Evolutionary conservation across 1,139 yeast species (phyloP), one percentile per base, ranked within the genome.

Genomic region (Protomyces inundatus): DNA sequence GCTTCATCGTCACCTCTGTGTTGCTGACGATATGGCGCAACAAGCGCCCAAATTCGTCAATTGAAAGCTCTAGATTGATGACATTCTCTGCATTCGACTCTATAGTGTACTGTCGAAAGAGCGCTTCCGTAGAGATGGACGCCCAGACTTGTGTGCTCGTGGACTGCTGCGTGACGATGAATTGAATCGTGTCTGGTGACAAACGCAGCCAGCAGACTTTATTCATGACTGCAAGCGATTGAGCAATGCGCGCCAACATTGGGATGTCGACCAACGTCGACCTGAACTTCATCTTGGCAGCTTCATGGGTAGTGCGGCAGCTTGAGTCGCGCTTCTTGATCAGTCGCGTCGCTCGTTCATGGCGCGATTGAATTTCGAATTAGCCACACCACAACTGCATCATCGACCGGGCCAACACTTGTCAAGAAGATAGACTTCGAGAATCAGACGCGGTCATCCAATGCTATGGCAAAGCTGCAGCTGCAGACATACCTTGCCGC

Each of bases 161-260:
- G 12, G 59, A 39, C 16, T 57, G 65, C 16, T 67, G 67, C 12
- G 52, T 52, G 16, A 66, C 53, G 30, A 66, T 55, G 51, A 66
- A 66, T 40, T 66, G 63, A n/a, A 64, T 56, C 14, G 58, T 30
- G 14, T 57, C 64, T 16, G 66, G 66, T 30, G 65, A 54, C 14
- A 65, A 54, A 4, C 62, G 52, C 9, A 66, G 32, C 67, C 66
- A 61, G 37, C 61, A 55, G 40, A 62, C 53, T 32, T 52, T 61
- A 34, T 62, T 54, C 32, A 65, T 40, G 12, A 53, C 53, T 36
- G 64, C 67, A 46, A 66, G 58, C 6, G 68, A 77, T 77, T 7
- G 82, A 12, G 42, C 34, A 10, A 46, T 54, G 35, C 53, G 52
- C 14, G 64, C 53, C 12, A 64, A 36, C 4, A 52, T 53, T 6